Conservation (phyloP, 1,139 yeast genomes). For the Yamadazyma songkhlaensis region DNA sequence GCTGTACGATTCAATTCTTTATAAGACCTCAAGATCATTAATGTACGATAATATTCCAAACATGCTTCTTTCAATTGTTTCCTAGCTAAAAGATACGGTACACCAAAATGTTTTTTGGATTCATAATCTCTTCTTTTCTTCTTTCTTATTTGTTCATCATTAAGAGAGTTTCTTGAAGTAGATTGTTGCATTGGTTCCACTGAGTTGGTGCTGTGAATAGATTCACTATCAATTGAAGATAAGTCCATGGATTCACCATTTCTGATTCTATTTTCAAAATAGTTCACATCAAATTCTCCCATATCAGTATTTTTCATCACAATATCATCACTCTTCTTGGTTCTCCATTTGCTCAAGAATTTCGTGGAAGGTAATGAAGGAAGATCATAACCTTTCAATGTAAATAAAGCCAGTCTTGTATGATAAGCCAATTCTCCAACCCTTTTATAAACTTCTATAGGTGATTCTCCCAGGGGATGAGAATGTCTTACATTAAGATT, state of each 20-base stretch:
- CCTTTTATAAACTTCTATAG: constrained; percentile 13
- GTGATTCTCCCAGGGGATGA: constrained; percentile 13
- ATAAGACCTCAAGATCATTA: constrained; percentile 76
- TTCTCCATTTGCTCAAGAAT: constrained; percentile 32
- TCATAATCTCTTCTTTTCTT: constrained; percentile 32
- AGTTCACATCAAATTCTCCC: constrained; percentile 28
- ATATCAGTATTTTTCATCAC: constrained; percentile 12
- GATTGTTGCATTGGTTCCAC: neutral
- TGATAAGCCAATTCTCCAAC: constrained; percentile 33
- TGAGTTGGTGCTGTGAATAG: neutral
- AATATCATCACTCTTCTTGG: constrained; percentile 15
- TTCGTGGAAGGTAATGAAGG: constrained; percentile 57
- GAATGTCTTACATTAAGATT: constrained; percentile 2
- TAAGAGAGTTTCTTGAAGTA: constrained; percentile 9
- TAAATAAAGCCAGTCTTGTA: constrained; percentile 30
- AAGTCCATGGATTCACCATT: constrained; percentile 26
- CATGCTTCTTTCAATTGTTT: constrained; percentile 75
- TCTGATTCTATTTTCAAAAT: constrained; percentile 39
- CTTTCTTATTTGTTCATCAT: constrained; percentile 17
- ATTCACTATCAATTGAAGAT: constrained; percentile 16
- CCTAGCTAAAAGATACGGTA: constrained; percentile 70
- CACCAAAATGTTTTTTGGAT: constrained; percentile 31
- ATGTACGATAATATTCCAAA: constrained; percentile 73
- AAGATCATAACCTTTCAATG: constrained; percentile 45
- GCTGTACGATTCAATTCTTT: constrained; percentile 81